phyloP scores from a whole-genome alignment of 2,329 filamentous ascomycete species.

The Lachnellula occidentalis region DNA sequence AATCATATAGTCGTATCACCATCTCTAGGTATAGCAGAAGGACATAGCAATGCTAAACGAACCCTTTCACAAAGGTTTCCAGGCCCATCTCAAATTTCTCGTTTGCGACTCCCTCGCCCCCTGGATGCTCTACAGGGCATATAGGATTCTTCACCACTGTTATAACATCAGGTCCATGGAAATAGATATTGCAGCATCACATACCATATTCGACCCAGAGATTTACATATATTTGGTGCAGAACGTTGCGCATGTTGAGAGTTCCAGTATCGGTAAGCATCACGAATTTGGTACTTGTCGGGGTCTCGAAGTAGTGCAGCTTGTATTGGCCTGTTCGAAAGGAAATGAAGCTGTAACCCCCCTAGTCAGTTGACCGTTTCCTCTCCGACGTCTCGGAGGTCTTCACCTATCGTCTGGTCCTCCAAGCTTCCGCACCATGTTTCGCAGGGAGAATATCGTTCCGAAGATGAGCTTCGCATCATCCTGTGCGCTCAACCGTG shows the following conservation, averaged over 20 bases:
- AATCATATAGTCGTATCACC: neutral
- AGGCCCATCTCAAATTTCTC: constrained; percentile 67
- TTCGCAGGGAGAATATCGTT: constrained; percentile 90
- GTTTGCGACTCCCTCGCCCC: constrained; percentile 63
- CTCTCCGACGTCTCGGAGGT: neutral
- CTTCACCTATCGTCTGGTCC: constrained; percentile 72
- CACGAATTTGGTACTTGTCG: constrained; percentile 90
- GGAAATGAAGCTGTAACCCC: constrained; percentile 67
- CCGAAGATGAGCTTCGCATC: constrained; percentile 97
- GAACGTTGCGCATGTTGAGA: constrained; percentile 83
- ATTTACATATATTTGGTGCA: constrained; percentile 98
- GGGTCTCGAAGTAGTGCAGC: constrained; percentile 98
- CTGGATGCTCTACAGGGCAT: constrained; percentile 62
- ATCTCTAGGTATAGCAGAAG: neutral
- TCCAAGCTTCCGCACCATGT: constrained; percentile 93
- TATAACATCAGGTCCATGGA: neutral
- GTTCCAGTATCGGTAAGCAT: constrained; percentile 90
- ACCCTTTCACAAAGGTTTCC: constrained; percentile 69
- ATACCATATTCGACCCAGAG: constrained; percentile 92
- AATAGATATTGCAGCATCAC: constrained; percentile 23
- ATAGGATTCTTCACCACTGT: constrained; percentile 67
- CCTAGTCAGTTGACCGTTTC: neutral
- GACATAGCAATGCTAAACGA: constrained; percentile 37
- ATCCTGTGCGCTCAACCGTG: constrained; percentile 52
- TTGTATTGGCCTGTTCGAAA: constrained; percentile 95